Percentiles rank a stretch among this genome's conserved stretches.
Evolutionary conservation across 805 yeast species (phyloP).

Genomic region (Zygotorulaspora florentina): DNA sequence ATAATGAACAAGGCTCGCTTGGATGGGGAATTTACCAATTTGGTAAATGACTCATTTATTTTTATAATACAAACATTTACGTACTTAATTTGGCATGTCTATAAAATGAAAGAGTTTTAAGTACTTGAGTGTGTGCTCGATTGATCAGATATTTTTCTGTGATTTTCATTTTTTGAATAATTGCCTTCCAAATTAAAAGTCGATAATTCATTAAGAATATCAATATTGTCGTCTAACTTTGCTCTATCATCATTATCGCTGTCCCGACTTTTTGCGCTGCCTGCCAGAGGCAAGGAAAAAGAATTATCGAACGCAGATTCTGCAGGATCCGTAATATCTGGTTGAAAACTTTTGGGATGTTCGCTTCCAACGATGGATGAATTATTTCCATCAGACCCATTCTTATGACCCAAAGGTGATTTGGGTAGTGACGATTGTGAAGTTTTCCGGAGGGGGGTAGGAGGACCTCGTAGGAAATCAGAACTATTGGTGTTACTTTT

Average conservation of each 20-base stretch:
- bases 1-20: slow-evolving; percentile 42
- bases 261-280: slow-evolving; percentile 16
- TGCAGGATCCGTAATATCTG: slow-evolving; percentile 7
- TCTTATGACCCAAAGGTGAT: slow-evolving; percentile 4
- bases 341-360: background rate
- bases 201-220: slow-evolving; percentile 5
- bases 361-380: background rate
- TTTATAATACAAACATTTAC: background rate
- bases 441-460: slow-evolving; percentile 5
- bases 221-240: background rate
- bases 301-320: slow-evolving; percentile 41
- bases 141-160: background rate
- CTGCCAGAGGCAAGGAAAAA: slow-evolving; percentile 46
- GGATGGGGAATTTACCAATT: slow-evolving; percentile 72
- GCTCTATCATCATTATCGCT: slow-evolving; percentile 1
- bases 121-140: background rate
- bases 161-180: background rate
- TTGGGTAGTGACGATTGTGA: slow-evolving; percentile 1
- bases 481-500: slow-evolving; percentile 2
- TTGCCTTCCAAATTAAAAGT: background rate
- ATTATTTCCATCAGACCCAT: slow-evolving; percentile 1
- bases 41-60: slow-evolving; percentile 24
- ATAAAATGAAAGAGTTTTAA: background rate
- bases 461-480: background rate
- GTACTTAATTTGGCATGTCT: background rate